Evolutionary conservation across 2,329 filamentous ascomycete species (phyloP), one percentile per base, ranked within the genome.

Genomic region (Gyromitra esculenta): DNA sequence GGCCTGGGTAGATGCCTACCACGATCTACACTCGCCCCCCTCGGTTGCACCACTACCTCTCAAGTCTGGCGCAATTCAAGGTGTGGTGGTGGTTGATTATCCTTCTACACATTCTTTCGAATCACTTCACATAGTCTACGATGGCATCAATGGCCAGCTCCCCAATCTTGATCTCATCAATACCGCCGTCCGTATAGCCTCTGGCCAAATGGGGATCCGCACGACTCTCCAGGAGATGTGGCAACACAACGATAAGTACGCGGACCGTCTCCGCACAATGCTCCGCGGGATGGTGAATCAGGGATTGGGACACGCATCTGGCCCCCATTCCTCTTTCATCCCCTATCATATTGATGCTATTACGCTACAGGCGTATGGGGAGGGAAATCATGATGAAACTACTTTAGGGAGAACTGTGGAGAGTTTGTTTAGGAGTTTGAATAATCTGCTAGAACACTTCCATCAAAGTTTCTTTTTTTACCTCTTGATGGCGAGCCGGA

Each of bases 401-500:
- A 92, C 92, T 8, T 89, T 99, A 82, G 96, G 96, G 5, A 88
- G 94, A 70, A 91, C 94, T 0, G 87, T 98, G 3, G 96, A 99
- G 84, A 94, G 94, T 81, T 88, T 96, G 1, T 97, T 97, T 83
- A 88, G 96, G 81, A 97, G 93, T 83, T 86, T 99, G 84, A 99
- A 99, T 85, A 99, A 99, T 82, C 85, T 99, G 75, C 88, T 99
- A 41, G 96, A 99, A 84, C 94, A 99, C 83, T 87, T 99, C 77
- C 96, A 99, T 83, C 96, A 99, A 85, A 97, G 94, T 83, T 99
- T 99, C 86, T 99, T 99, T 88, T 98, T 99, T 85, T 99, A 99
- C 83, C 86, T 99, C 66, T 87, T 99, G 57, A 94, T 98, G 89
- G 91, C 96, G 80, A 89, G 91, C 39, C 92, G 96, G 81, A 90